Percentiles rank a stretch among this genome's conserved stretches.
Evolutionary conservation across 2,329 filamentous ascomycete genomes (phyloP).

Genomic region (Teratosphaeriaceae sp.): DNA sequence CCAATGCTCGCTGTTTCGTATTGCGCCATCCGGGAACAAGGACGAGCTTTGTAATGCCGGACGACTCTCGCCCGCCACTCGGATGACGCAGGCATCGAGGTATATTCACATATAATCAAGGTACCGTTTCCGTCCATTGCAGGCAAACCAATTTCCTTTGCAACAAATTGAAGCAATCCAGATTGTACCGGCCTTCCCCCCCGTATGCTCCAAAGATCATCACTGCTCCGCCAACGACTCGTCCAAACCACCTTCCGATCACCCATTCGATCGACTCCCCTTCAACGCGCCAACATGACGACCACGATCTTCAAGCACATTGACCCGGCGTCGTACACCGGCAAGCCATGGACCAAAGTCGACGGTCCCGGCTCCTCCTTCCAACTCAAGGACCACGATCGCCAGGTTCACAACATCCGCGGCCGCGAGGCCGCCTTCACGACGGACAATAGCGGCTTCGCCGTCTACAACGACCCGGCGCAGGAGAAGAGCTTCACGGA

Average conservation of each 20-base stretch:
- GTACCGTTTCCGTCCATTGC: too few relatives aligned
- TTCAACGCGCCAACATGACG: slow-evolving; percentile 43
- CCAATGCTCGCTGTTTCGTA: too few relatives aligned
- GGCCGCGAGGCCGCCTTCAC: slow-evolving; percentile 44
- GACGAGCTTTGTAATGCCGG: too few relatives aligned
- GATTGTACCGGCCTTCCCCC: too few relatives aligned
- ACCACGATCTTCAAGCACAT: slow-evolving; percentile 55
- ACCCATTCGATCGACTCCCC: background rate
- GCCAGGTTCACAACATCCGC: slow-evolving; percentile 51
- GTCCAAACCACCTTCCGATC: background rate
- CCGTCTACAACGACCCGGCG: slow-evolving; percentile 47
- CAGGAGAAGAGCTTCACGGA: slow-evolving; percentile 50
- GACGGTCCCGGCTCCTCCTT: slow-evolving; percentile 54
- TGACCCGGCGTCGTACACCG: slow-evolving; percentile 42
- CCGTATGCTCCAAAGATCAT: slow-evolving; percentile 1
- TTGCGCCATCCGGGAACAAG: too few relatives aligned
- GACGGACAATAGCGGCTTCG: slow-evolving; percentile 54
- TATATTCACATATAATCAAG: too few relatives aligned
- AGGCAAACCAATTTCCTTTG: too few relatives aligned
- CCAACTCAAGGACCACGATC: slow-evolving; percentile 38
- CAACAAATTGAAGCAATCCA: too few relatives aligned
- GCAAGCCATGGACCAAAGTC: slow-evolving; percentile 59
- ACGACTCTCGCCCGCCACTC: too few relatives aligned
- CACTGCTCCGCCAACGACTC: slow-evolving; percentile 1
- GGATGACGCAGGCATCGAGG: too few relatives aligned